These are phyloP conservation scores for Amanita fuliginea DNA, from an alignment of 768 basidiomycete genomes.

Conservation along the genomic window DNA sequence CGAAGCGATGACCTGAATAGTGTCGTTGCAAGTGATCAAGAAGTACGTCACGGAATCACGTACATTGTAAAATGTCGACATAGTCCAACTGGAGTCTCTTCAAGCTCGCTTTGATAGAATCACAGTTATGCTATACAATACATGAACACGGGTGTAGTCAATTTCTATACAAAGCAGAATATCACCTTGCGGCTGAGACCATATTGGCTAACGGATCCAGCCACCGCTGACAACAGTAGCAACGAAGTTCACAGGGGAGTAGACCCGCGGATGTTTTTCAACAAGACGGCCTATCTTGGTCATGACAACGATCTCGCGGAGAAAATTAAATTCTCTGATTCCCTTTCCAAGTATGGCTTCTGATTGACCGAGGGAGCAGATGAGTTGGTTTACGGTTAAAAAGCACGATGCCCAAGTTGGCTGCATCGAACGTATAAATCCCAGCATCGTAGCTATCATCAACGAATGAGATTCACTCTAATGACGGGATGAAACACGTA, in stretches of 20 bases:
- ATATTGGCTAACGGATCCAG: background rate
- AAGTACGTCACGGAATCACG: no score
- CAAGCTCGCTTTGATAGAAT: constrained; percentile 17
- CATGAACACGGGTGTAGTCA: no score
- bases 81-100: constrained; percentile 48
- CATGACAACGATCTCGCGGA: background rate
- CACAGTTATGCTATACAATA: constrained; percentile 35
- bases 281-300: background rate
- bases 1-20: constrained; percentile 8
- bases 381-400: background rate
- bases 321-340: background rate
- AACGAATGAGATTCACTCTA: background rate
- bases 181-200: background rate
- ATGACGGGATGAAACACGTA: no score
- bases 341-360: background rate
- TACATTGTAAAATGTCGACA: constrained; percentile 23
- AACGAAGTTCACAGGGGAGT: background rate
- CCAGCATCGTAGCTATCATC: background rate
- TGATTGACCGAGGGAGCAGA: background rate
- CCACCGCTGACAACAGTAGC: background rate
- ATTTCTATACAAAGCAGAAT: background rate
- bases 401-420: no score
- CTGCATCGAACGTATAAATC: no score
- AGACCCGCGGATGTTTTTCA: background rate
- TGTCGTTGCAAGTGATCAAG: no score